These are phyloP conservation scores for Fraxinus greggii DNA, from an alignment of 305 asterid species.

Conservation along the genomic window DNA sequence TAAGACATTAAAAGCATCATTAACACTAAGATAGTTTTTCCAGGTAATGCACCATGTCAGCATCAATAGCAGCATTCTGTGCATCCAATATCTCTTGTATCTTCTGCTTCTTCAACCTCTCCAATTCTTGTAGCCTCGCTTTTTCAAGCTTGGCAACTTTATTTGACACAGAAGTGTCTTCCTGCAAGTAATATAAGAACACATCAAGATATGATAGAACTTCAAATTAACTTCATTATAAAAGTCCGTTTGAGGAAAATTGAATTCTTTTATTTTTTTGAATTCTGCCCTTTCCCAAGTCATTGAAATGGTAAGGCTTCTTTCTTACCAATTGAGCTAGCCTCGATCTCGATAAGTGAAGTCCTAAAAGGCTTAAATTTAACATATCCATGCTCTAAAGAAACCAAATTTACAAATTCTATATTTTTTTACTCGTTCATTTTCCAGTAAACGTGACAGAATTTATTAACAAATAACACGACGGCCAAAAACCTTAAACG, in stretches of 20 bases:
- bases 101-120: constrained; percentile 47
- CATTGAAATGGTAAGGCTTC: background rate
- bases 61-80: constrained; percentile 55
- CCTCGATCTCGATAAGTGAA: background rate
- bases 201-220: background rate
- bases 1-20: background rate
- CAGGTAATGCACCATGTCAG: constrained; percentile 42
- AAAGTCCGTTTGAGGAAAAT: background rate
- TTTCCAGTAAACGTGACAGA: background rate
- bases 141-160: constrained; percentile 43
- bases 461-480: background rate
- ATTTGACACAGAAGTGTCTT: constrained; percentile 19
- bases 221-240: background rate
- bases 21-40: background rate
- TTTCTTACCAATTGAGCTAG: background rate
- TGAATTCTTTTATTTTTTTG: background rate
- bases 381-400: background rate
- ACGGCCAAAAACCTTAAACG: background rate
- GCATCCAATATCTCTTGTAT: constrained; percentile 47
- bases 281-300: background rate
- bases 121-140: constrained; percentile 42
- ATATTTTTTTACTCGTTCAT: background rate
- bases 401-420: background rate
- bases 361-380: background rate
- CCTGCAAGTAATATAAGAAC: constrained; percentile 27